These are phyloP conservation scores for Xanthoconium stramineum DNA, from an alignment of 768 basidiomycete genomes.

Conservation along the genomic window DNA sequence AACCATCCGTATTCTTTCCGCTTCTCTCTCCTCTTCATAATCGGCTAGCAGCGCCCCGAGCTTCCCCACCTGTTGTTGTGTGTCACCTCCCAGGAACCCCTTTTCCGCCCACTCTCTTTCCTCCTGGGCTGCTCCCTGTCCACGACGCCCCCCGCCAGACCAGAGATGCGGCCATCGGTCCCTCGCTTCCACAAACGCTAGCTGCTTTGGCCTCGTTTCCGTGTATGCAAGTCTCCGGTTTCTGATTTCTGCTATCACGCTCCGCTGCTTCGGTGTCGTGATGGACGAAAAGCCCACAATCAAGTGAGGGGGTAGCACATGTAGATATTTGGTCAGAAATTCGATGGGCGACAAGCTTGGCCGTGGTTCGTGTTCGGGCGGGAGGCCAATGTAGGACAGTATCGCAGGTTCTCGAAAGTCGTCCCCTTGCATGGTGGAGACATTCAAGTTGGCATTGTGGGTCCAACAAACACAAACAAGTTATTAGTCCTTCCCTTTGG, in stretches of 20 bases:
- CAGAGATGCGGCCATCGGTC: constrained; percentile 67
- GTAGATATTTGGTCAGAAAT: constrained; percentile 60
- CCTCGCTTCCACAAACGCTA: constrained; percentile 52
- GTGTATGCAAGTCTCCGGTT: constrained; percentile 70
- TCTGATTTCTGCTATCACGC: constrained; percentile 58
- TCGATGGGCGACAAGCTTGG: constrained; percentile 55
- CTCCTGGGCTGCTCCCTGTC: constrained; percentile 54
- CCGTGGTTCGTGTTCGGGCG: constrained; percentile 55
- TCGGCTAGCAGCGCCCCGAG: constrained; percentile 61
- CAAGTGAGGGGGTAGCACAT: constrained; percentile 66
- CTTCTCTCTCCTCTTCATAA: constrained; percentile 78
- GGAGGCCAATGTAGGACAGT: constrained; percentile 55
- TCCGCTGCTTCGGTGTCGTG: constrained; percentile 62
- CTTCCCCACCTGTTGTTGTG: constrained; percentile 66
- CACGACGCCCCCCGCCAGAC: constrained; percentile 51
- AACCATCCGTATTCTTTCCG: constrained; percentile 51
- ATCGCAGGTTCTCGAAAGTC: constrained; percentile 26
- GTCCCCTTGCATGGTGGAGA: constrained; percentile 7
- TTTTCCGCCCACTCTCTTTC: constrained; percentile 68
- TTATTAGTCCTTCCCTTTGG: not conserved
- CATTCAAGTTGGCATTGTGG: not conserved
- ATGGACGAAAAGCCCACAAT: constrained; percentile 39
- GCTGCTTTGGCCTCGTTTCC: constrained; percentile 50
- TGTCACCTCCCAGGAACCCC: constrained; percentile 54
- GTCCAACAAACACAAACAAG: constrained; percentile 24